Base-by-base conservation (phyloP, 2,329 filamentous ascomycete species). In the Sarocladium kiliense region DNA sequence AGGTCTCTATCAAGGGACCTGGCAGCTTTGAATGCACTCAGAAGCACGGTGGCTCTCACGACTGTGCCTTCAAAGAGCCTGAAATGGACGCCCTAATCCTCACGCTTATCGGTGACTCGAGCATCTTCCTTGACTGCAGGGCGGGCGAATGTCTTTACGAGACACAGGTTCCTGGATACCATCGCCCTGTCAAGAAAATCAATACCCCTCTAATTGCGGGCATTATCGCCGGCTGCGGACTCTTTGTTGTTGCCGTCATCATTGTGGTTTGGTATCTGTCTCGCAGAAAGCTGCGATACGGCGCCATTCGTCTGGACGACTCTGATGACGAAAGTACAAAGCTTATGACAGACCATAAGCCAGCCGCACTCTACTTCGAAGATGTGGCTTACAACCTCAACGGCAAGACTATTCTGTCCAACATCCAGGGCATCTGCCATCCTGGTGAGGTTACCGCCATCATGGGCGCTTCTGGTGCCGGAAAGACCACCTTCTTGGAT, bases 391-490 rank as follows among this genome's bases (percentile, higher is more conserved):
- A 99, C 67, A 79, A 81, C 21, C 78, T 99, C 36, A 96, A 95
- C 60, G 91, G 91, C 37, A 97, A 90, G 71, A 80, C 88, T 54
- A 97, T 99, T 47, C 77, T 99, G 2, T 80, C 81, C 16, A 84
- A 82, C 14, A 87, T 99, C 32, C 86, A 87, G 60, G 94, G 94
- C 47, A 85, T 91, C 41, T 92, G 93, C n/a, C 88, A 88, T 62
- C 91, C 93, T 2, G 95, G 95, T n/a, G 91, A 99, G 68, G 84
- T 97, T 7, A 90, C 93, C 61, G 94, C 94, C 9, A 96, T 99
- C 64, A 99, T 99, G 93, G 94, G 94, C 56, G 93, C 94, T 7
- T 99, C 94, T 1, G 94, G 94, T 27, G 95, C 94, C 41, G 94
- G 94, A 57, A 99, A 99, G 74, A 99, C 94, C 0, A 96, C 91